Evolutionary conservation across 208 protist species (phyloP).

Genomic region (Trichomonas gallinae): DNA sequence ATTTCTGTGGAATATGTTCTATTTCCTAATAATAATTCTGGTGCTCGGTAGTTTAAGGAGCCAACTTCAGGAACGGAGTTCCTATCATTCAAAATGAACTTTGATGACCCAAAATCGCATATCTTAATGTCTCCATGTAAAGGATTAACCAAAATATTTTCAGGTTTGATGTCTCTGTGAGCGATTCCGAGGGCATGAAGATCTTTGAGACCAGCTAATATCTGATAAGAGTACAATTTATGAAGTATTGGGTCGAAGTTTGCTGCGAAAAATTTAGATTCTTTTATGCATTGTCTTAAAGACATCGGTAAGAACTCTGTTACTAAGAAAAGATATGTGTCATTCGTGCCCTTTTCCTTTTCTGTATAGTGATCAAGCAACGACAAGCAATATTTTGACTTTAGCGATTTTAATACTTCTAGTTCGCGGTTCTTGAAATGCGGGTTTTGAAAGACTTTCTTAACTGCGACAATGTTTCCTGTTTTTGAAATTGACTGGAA

Average conservation of each 20-base stretch:
- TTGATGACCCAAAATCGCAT: conserved; percentile 74
- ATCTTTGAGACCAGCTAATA: conserved; percentile 78
- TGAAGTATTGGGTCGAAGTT: background rate
- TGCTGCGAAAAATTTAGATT: background rate
- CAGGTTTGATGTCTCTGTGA: conserved; percentile 82
- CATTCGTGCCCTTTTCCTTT: conserved; percentile 36
- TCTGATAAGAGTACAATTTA: conserved; percentile 81
- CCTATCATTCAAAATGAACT: conserved; percentile 53
- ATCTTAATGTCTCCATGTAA: conserved; percentile 64
- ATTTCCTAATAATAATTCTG: conserved; percentile 75
- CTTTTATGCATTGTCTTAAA: background rate
- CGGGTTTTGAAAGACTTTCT: background rate
- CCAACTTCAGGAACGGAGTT: conserved; percentile 77
- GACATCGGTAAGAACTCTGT: conserved; percentile 93
- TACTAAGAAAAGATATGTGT: conserved; percentile 92
- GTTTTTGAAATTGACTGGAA: background rate
- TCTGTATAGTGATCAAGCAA: background rate
- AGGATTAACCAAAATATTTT: conserved; percentile 74
- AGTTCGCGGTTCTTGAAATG: background rate
- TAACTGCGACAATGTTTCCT: background rate
- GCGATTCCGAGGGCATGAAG: conserved; percentile 73
- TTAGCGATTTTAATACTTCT: background rate
- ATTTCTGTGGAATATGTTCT: conserved; percentile 71
- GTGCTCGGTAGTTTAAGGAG: conserved; percentile 74
- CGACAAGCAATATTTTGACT: background rate